Evolutionary conservation across 2,329 filamentous ascomycete species (phyloP).

Genomic region (Alternaria rosae): DNA sequence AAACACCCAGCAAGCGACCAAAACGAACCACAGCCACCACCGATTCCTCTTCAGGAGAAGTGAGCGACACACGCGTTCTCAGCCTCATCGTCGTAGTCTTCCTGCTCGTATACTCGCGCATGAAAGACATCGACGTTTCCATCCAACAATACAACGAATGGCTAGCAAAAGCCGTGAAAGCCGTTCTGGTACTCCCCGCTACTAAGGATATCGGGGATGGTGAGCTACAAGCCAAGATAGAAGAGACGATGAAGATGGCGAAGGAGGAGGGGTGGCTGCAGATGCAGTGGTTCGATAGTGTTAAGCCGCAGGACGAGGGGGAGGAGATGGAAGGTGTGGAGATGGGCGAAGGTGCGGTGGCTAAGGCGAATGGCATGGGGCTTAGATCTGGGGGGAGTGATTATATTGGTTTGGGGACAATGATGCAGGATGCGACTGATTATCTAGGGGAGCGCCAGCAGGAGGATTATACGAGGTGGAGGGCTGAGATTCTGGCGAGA

Average conservation of each 20-base stretch:
- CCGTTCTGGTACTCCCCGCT: conserved; percentile 57
- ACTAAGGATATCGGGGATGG: conserved; percentile 58
- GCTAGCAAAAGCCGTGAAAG: conserved; percentile 58
- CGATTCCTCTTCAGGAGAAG: conserved; percentile 6
- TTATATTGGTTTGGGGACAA: conserved; percentile 64
- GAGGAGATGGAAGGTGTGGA: conserved; percentile 41
- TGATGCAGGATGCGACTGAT: conserved; percentile 79
- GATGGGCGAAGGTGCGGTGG: conserved; percentile 29
- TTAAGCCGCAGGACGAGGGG: conserved; percentile 45
- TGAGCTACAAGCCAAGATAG: conserved; percentile 50
- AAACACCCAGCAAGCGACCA: conserved; percentile 58
- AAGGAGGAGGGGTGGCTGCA: conserved; percentile 56
- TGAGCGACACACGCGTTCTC: conserved; percentile 31
- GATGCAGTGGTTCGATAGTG: conserved; percentile 64
- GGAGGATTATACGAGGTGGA: conserved; percentile 71
- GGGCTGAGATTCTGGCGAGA: conserved; percentile 63
- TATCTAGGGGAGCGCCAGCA: conserved; percentile 71
- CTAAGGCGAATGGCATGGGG: conserved; percentile 48
- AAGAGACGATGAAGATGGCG: conserved; percentile 43
- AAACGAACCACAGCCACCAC: conserved; percentile 44
- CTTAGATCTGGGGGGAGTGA: conserved; percentile 54
- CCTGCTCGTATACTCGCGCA: conserved; percentile 65
- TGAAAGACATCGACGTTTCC: conserved; percentile 39
- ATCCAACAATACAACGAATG: conserved; percentile 43
- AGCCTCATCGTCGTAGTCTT: conserved; percentile 67